Conservation (phyloP, 805 yeast species). For the Blastobotrys peoriensis region DNA sequence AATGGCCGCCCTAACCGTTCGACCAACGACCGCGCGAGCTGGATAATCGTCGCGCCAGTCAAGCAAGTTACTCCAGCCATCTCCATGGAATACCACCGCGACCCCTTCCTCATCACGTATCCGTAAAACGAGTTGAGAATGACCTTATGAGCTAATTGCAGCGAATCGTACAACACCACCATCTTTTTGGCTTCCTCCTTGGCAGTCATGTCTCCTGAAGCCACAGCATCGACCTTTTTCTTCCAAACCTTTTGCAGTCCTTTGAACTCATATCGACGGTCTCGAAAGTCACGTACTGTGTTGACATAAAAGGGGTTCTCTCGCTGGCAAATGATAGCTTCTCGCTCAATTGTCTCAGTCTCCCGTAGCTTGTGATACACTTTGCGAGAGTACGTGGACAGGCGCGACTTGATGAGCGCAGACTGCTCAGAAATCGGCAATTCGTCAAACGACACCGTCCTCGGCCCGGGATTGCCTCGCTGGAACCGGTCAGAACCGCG, state of each 20-base stretch:
- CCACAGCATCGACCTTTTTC: slow-evolving; percentile 57
- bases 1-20: slow-evolving; percentile 92
- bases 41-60: slow-evolving; percentile 97
- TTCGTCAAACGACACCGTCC: slow-evolving; percentile 50
- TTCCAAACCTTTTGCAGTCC: slow-evolving; percentile 93
- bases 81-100: slow-evolving; percentile 99
- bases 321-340: slow-evolving; percentile 92
- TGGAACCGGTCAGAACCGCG: slow-evolving; percentile 6
- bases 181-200: slow-evolving; percentile 89
- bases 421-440: slow-evolving; percentile 75
- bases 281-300: slow-evolving; percentile 91
- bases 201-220: slow-evolving; percentile 48
- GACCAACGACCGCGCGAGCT: slow-evolving; percentile 88
- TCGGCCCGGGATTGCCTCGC: not conserved
- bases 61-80: slow-evolving; percentile 99
- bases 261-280: slow-evolving; percentile 92
- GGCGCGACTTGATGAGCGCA: slow-evolving; percentile 60
- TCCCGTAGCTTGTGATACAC: slow-evolving; percentile 76
- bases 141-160: slow-evolving; percentile 95
- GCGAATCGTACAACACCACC: slow-evolving; percentile 88
- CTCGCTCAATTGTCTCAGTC: slow-evolving; percentile 79
- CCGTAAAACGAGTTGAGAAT: slow-evolving; percentile 96
- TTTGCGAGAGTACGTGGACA: slow-evolving; percentile 78
- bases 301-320: slow-evolving; percentile 96
- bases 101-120: slow-evolving; percentile 97